phyloP scores from a whole-genome alignment of 805 yeast genomes.

The Komagataella populi region DNA sequence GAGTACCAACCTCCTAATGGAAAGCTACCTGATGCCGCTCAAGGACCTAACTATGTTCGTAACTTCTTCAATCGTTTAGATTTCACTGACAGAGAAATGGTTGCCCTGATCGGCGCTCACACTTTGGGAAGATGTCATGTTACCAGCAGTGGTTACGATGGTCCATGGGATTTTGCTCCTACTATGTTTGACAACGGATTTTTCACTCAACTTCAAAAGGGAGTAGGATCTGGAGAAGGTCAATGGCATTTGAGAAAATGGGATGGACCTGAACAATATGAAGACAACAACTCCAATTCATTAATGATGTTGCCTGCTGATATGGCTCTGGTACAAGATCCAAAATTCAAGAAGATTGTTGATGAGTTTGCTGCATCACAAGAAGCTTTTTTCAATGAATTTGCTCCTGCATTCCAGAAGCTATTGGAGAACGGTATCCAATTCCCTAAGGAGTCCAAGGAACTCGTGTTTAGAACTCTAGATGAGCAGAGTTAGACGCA shows the following conservation, averaged over 20 bases:
- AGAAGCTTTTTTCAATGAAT: conserved; percentile 34
- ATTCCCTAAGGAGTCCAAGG: conserved; percentile 35
- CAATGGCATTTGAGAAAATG: conserved; percentile 49
- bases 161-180: conserved; percentile 83
- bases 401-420: conserved; percentile 28
- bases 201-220: conserved; percentile 28
- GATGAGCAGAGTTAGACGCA: conserved; percentile 43
- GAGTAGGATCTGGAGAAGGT: conserved; percentile 16
- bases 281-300: conserved; percentile 40
- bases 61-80: conserved; percentile 32
- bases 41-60: conserved; percentile 30
- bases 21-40: conserved; percentile 35
- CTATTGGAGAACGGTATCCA: conserved; percentile 63
- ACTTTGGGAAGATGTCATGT: conserved; percentile 33
- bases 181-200: conserved; percentile 66
- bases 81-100: conserved; percentile 31
- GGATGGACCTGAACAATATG: conserved; percentile 51
- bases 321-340: conserved; percentile 34
- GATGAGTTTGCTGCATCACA: conserved; percentile 35
- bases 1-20: conserved; percentile 29
- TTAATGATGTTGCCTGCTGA: conserved; percentile 51
- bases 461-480: conserved; percentile 45
- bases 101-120: conserved; percentile 33
- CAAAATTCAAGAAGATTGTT: conserved; percentile 28
- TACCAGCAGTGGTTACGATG: conserved; percentile 65